Evolutionary conservation across 2,329 filamentous ascomycete genomes (phyloP).

Genomic region (Blumeria hordei): DNA sequence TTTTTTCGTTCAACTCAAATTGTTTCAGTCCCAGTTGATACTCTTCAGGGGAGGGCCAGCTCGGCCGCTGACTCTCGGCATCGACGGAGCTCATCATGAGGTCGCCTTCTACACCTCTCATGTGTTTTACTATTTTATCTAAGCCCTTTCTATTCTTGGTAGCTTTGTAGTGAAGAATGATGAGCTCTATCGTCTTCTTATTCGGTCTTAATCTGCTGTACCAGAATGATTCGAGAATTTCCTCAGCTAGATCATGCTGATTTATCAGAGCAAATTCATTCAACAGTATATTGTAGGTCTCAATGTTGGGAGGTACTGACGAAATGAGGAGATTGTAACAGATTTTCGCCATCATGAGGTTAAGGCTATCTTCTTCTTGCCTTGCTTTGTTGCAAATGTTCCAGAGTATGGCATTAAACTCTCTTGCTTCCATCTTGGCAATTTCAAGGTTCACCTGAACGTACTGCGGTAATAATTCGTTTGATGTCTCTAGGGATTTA

Average conservation of each 20-base stretch:
- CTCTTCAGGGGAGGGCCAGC: slow-evolving; percentile 4
- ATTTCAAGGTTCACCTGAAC: slow-evolving; percentile 3
- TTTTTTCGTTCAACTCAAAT: slow-evolving; percentile 13
- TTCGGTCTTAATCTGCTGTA: slow-evolving; percentile 14
- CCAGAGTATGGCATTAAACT: slow-evolving; percentile 9
- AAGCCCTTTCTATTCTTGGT: slow-evolving; percentile 10
- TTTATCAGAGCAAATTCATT: slow-evolving; percentile 32
- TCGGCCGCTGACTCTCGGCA: neutral
- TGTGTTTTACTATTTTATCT: slow-evolving; percentile 8
- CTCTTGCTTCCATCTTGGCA: slow-evolving; percentile 5
- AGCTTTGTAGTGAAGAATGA: slow-evolving; percentile 13
- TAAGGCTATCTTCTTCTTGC: slow-evolving; percentile 5
- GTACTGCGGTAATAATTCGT: slow-evolving; percentile 8
- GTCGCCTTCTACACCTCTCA: slow-evolving; percentile 8
- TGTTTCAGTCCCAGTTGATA: slow-evolving; percentile 7
- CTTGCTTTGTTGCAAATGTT: slow-evolving; percentile 6
- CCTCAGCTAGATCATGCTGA: slow-evolving; percentile 24
- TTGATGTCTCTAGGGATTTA: neutral
- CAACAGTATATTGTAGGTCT: slow-evolving; percentile 49
- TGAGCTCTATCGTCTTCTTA: slow-evolving; percentile 8
- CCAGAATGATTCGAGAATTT: slow-evolving; percentile 27
- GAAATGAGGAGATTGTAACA: slow-evolving; percentile 43
- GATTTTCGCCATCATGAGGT: slow-evolving; percentile 17
- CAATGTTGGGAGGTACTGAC: slow-evolving; percentile 34
- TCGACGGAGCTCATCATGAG: neutral